Percentiles rank a stretch among this genome's conserved stretches.
These are phyloP conservation scores for Penicillium brasilianum DNA, from an alignment of 2,329 filamentous ascomycete genomes.

Conservation along the genomic window DNA sequence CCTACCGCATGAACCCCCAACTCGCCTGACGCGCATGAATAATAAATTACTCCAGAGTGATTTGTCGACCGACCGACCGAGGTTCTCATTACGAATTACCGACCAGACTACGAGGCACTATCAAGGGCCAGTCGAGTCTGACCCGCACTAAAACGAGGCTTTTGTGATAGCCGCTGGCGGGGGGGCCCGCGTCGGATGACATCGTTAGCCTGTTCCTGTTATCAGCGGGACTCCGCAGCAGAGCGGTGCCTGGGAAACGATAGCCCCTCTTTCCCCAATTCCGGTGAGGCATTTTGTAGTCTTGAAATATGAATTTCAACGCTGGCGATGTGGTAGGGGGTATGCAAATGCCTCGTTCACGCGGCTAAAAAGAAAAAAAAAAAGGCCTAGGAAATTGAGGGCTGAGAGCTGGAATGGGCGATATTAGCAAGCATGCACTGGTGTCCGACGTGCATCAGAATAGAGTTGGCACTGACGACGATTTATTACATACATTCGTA, in stretches of 20 bases:
- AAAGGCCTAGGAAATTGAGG: neutral
- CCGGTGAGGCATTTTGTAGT: slow-evolving; percentile 26
- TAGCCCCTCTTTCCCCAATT: slow-evolving; percentile 17
- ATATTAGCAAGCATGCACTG: neutral
- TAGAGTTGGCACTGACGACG: neutral
- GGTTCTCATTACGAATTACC: neutral
- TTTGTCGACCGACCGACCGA: neutral
- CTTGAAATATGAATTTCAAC: neutral
- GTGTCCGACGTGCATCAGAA: neutral
- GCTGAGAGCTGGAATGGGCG: neutral
- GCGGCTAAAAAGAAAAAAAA: neutral
- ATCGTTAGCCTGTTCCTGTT: slow-evolving; percentile 13
- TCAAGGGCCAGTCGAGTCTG: slow-evolving; percentile 2
- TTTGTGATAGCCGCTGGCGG: slow-evolving; percentile 13
- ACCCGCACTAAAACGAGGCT: slow-evolving; percentile 17
- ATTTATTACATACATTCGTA: neutral
- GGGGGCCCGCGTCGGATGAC: slow-evolving; percentile 10
- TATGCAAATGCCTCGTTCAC: neutral
- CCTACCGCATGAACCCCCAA: too few relatives aligned
- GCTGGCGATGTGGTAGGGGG: neutral
- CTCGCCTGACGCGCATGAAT: slow-evolving; percentile 1
- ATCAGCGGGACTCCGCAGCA: slow-evolving; percentile 11
- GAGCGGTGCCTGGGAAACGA: slow-evolving; percentile 1
- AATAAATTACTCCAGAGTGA: neutral
- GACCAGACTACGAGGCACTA: slow-evolving; percentile 4